Percentiles rank a stretch among this genome's conserved stretches.
Conservation (phyloP, 1,284 basidiomycete species). For the Anthracocystis panici-leucophaei region DNA sequence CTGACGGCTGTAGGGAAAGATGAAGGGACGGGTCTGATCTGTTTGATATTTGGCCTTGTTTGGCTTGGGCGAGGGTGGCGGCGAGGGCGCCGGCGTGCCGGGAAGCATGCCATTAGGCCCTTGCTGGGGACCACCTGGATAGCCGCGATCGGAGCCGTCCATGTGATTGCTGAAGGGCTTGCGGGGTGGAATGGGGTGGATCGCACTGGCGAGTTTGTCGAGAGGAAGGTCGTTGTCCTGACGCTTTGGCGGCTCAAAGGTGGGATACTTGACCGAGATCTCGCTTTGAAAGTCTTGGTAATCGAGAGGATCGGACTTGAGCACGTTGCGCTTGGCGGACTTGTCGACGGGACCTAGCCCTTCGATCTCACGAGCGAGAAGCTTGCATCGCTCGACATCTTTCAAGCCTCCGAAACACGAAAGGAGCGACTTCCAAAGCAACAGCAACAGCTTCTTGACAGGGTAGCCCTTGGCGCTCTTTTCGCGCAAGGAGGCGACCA, state of each 20-base stretch:
- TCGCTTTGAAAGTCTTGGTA: conserved; percentile 65
- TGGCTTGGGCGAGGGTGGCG: conserved; percentile 85
- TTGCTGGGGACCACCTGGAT: conserved; percentile 78
- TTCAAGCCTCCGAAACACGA: conserved; percentile 91
- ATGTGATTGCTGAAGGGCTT: conserved; percentile 71
- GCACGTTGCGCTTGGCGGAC: conserved; percentile 38
- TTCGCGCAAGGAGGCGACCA: conserved; percentile 89
- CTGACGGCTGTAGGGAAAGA: conserved; percentile 84
- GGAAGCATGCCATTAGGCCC: conserved; percentile 43
- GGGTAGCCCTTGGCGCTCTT: conserved; percentile 85
- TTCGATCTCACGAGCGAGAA: conserved; percentile 82
- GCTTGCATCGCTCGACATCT: conserved; percentile 86
- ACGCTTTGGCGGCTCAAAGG: conserved; percentile 71
- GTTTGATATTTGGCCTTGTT: conserved; percentile 99
- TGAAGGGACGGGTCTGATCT: conserved; percentile 91
- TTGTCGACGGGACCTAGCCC: conserved; percentile 69
- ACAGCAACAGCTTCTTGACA: conserved; percentile 79
- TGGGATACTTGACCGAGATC: conserved; percentile 66
- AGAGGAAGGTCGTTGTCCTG: conserved; percentile 69
- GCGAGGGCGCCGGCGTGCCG: conserved; percentile 82
- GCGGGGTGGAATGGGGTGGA: conserved; percentile 59
- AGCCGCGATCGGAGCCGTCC: conserved; percentile 88
- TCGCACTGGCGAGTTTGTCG: conserved; percentile 61
- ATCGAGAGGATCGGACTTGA: conserved; percentile 64
- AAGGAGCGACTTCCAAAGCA: conserved; percentile 94